Conservation (phyloP, 257 asterid genomes). For the Salvia miltiorrhiza region DNA sequence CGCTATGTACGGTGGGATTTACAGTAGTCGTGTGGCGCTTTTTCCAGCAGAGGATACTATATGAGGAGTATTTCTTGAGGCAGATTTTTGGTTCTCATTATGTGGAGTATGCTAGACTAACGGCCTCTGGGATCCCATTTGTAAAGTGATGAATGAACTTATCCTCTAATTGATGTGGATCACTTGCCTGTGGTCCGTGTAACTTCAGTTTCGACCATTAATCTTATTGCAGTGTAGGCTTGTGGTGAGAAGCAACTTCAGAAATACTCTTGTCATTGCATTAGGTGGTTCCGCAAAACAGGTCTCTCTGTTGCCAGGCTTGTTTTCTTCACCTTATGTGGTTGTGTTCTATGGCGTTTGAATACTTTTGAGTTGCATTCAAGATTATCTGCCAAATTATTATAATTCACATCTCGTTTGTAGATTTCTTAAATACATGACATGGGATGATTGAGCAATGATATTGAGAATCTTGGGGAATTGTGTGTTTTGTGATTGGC, state of each 20-base stretch:
- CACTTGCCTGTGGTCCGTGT: background rate
- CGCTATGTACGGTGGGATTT: slow-evolving; percentile 59
- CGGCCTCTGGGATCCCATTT: slow-evolving; percentile 75
- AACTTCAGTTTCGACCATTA: background rate
- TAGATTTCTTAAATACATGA: background rate
- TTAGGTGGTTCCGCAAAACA: background rate
- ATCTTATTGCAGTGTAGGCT: background rate
- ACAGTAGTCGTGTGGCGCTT: slow-evolving; percentile 71
- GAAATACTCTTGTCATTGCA: background rate
- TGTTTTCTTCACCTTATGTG: background rate
- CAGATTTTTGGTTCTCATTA: slow-evolving; percentile 70
- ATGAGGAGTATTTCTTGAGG: slow-evolving; percentile 80
- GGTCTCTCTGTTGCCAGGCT: background rate
- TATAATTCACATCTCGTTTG: background rate
- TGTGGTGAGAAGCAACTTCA: background rate
- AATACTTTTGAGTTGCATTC: background rate
- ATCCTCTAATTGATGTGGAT: background rate
- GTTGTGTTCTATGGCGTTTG: background rate
- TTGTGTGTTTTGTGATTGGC: background rate
- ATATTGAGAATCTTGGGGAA: background rate
- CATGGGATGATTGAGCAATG: too few species aligned
- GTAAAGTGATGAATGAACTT: slow-evolving; percentile 43
- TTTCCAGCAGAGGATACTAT: slow-evolving; percentile 62
- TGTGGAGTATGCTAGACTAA: slow-evolving; percentile 55
- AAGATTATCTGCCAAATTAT: background rate